These are phyloP conservation scores for Globisporangium uncinulatum DNA, from an alignment of 352 stramenopile species.

Conservation along the genomic window DNA sequence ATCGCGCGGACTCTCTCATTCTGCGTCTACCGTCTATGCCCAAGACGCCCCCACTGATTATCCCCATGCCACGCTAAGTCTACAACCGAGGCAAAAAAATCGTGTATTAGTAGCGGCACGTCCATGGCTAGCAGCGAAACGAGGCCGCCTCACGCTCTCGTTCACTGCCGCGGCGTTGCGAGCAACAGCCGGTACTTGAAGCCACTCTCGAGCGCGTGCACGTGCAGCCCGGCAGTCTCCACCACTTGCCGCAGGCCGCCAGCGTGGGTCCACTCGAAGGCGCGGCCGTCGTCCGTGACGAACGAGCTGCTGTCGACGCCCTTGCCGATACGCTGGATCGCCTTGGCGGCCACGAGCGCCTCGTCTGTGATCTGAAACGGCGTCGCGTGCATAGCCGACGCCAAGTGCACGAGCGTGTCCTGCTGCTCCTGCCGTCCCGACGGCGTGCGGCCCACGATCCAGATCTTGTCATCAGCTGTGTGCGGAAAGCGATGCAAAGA, in stretches of 20 bases:
- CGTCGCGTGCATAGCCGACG: slow-evolving; percentile 63
- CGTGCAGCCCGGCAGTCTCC: slow-evolving; percentile 28
- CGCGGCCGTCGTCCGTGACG: slow-evolving; percentile 55
- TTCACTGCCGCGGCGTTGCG: slow-evolving; percentile 12
- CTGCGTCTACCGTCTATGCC: no score
- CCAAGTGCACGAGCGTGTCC: slow-evolving; percentile 47
- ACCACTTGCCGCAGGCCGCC: slow-evolving; percentile 42
- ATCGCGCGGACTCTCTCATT: no score
- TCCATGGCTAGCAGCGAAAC: no score
- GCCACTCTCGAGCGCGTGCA: slow-evolving; percentile 62
- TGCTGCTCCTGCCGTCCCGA: slow-evolving; percentile 51
- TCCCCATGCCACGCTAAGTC: no score
- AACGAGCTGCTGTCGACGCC: slow-evolving; percentile 75
- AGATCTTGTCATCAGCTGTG: slow-evolving; percentile 67
- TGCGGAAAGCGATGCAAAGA: no score
- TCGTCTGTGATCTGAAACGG: slow-evolving; percentile 65
- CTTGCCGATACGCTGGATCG: slow-evolving; percentile 64
- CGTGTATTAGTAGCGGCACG: no score
- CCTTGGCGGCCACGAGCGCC: slow-evolving; percentile 28
- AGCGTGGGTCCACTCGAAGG: slow-evolving; percentile 73
- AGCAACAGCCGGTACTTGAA: slow-evolving; percentile 70
- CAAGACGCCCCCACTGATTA: no score
- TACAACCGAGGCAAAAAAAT: no score
- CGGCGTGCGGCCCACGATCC: slow-evolving; percentile 70
- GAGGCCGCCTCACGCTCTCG: no score